A percentile compares a stretch with the other conserved stretches of the same genome.
Conservation (phyloP, 345 rosid genomes). For the Trapa bicornis region DNA sequence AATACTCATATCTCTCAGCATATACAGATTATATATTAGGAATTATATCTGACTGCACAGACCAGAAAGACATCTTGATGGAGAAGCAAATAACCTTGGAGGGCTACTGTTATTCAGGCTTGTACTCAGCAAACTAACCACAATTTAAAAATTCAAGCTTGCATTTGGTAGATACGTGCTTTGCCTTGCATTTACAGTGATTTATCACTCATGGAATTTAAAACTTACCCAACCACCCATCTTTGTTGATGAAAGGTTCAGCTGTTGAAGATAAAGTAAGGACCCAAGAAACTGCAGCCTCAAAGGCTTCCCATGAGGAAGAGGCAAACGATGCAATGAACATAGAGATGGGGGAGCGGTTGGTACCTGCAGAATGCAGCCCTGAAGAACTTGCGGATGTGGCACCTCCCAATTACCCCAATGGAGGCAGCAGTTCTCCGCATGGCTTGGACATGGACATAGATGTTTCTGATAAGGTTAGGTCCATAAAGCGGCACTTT, state of each 20-base stretch:
- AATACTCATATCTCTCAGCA: neutral
- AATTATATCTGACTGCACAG: no score
- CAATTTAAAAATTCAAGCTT: neutral
- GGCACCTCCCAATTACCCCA: constrained; percentile 8
- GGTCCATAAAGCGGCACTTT: constrained; percentile 31
- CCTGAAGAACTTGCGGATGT: constrained; percentile 7
- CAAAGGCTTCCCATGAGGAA: constrained; percentile 25
- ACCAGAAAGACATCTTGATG: neutral
- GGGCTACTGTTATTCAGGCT: neutral
- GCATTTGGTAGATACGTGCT: neutral
- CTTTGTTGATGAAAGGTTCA: constrained; percentile 1
- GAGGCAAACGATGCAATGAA: constrained; percentile 22
- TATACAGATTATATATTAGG: no score
- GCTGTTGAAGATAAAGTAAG: constrained; percentile 41
- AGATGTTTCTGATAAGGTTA: constrained; percentile 29
- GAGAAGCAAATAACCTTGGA: neutral
- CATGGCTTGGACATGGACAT: constrained; percentile 20
- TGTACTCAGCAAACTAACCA: neutral
- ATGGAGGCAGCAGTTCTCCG: neutral
- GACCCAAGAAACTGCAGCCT: constrained; percentile 31
- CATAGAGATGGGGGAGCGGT: constrained; percentile 20
- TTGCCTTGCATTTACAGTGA: neutral
- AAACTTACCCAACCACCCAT: neutral
- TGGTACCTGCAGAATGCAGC: constrained; percentile 18
- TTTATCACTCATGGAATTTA: neutral